These are phyloP conservation scores for Linum usitatissimum DNA, from an alignment of 345 rosid genomes.

Conservation along the genomic window DNA sequence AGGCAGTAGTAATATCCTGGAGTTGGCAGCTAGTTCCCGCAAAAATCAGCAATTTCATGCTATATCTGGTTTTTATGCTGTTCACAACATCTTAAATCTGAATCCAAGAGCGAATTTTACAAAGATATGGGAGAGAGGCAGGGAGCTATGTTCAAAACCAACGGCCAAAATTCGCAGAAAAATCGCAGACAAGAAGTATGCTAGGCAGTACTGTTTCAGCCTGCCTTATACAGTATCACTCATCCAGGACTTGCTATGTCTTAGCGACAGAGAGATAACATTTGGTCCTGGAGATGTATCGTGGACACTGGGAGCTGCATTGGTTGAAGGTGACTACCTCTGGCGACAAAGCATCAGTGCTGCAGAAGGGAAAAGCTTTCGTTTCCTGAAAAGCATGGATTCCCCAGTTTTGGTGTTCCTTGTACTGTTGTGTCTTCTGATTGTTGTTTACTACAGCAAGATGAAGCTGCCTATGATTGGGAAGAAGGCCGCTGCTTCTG, in stretches of 20 bases:
- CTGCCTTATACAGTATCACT: conserved; percentile 40
- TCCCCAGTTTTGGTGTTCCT: conserved; percentile 25
- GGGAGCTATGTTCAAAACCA: conserved; percentile 31
- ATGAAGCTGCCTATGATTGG: conserved; percentile 39
- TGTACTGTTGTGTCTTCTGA: conserved; percentile 26
- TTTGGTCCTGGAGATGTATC: conserved; percentile 55
- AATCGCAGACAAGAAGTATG: conserved; percentile 18
- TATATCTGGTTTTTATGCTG: conserved; percentile 44
- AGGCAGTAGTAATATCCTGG: conserved; percentile 24
- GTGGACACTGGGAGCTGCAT: conserved; percentile 54
- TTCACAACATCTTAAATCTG: conserved; percentile 30
- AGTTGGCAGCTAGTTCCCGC: conserved; percentile 16
- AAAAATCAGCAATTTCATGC: conserved; percentile 34
- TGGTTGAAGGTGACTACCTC: conserved; percentile 32
- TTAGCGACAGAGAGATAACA: conserved; percentile 23
- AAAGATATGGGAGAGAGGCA: conserved; percentile 32
- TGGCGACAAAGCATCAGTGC: conserved; percentile 12
- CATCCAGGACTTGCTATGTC: conserved; percentile 30
- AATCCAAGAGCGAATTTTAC: conserved; percentile 30
- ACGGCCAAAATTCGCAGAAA: conserved; percentile 17
- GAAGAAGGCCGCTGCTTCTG: conserved; percentile 21
- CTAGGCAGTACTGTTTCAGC: conserved; percentile 30
- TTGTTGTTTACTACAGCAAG: conserved; percentile 25
- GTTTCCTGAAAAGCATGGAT: conserved; percentile 13
- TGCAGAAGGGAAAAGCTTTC: conserved; percentile 3